phyloP scores from a whole-genome alignment of 352 stramenopile species.

The Pythium rhizo-oryzae region DNA sequence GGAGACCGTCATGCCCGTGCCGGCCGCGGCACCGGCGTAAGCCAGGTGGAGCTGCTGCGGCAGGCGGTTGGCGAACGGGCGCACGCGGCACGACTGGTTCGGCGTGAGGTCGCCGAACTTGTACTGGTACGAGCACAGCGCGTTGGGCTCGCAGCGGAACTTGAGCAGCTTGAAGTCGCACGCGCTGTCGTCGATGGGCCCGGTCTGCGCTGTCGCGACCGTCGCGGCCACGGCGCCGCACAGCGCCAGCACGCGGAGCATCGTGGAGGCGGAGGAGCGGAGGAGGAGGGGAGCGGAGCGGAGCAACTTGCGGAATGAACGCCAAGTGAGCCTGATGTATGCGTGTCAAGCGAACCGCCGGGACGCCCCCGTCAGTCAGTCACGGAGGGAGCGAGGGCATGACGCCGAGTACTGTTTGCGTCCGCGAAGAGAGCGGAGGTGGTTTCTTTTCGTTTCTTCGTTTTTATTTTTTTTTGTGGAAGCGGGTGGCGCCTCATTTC shows the following conservation, averaged over 20 bases:
- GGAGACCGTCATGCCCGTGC: constrained; percentile 36
- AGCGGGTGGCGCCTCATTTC: neutral
- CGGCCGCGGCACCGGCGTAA: constrained; percentile 29
- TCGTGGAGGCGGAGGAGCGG: neutral
- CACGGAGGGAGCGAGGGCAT: neutral
- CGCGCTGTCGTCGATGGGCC: constrained; percentile 13
- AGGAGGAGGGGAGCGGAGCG: neutral
- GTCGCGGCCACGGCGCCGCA: neutral
- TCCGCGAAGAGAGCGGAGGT: too few relatives aligned
- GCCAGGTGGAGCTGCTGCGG: constrained; percentile 38
- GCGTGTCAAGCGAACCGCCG: neutral
- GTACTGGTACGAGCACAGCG: constrained; percentile 30
- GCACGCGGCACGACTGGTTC: constrained; percentile 28
- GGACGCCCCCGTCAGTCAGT: neutral
- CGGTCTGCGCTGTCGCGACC: too few relatives aligned
- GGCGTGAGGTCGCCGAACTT: constrained; percentile 29
- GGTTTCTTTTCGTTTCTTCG: neutral
- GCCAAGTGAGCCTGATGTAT: neutral
- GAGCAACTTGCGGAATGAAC: neutral
- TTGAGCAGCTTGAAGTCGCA: constrained; percentile 2
- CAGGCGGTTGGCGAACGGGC: constrained; percentile 7
- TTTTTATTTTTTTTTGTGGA: neutral
- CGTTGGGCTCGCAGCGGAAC: constrained; percentile 17
- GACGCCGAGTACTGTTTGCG: neutral
- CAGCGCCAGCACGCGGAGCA: neutral